phyloP scores from a whole-genome alignment of 805 yeast species.

The Hagleromyces aurorensis region DNA sequence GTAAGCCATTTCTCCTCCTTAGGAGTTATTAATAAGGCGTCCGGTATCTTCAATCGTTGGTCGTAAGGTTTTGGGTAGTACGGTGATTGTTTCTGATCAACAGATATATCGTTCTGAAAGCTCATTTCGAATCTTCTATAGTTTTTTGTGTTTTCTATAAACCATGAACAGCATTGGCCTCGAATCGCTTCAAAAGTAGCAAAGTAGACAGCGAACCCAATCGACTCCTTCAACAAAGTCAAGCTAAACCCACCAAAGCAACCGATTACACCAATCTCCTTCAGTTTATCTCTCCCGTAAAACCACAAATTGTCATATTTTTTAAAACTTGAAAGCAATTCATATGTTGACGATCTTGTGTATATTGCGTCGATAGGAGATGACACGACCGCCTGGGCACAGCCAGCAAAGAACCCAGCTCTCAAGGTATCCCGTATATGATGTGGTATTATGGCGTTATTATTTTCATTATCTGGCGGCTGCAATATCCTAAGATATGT shows the following conservation, averaged over 20 bases:
- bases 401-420: constrained; percentile 84
- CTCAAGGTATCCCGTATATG: constrained; percentile 45
- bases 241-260: constrained; percentile 87
- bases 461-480: too few relatives aligned
- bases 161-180: constrained; percentile 50
- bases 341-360: constrained; percentile 71
- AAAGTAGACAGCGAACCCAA: constrained; percentile 81
- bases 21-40: constrained; percentile 15
- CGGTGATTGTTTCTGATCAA: constrained; percentile 19
- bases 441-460: constrained; percentile 13
- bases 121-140: constrained; percentile 36
- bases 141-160: constrained; percentile 39
- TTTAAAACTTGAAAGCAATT: constrained; percentile 49
- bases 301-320: constrained; percentile 66
- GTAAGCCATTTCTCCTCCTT: constrained; percentile 23
- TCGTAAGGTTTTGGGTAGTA: constrained; percentile 15
- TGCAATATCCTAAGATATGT: constrained; percentile 59
- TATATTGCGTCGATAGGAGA: constrained; percentile 91
- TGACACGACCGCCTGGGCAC: constrained; percentile 80
- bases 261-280: constrained; percentile 70
- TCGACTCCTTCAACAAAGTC: constrained; percentile 66
- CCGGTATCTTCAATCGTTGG: constrained; percentile 16
- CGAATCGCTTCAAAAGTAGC: constrained; percentile 72
- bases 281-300: constrained; percentile 61
- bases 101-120: constrained; percentile 15